phyloP scores from a whole-genome alignment of 2,329 filamentous ascomycete species.

The Albifimbria verrucaria region DNA sequence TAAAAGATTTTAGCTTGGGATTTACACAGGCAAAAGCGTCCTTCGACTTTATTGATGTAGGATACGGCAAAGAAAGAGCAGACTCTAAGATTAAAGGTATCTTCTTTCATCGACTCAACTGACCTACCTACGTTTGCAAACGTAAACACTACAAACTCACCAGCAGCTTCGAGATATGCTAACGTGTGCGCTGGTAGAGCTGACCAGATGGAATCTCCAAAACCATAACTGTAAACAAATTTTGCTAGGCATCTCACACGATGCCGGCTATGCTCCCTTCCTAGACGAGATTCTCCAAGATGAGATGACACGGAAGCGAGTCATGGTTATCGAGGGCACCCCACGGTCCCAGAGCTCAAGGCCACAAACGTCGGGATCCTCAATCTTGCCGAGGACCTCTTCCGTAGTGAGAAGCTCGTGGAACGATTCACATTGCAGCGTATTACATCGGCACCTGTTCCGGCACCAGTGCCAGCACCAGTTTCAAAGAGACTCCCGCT shows the following conservation, averaged over 20 bases:
- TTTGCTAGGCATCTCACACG: slow-evolving; percentile 59
- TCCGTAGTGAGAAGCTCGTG: slow-evolving; percentile 51
- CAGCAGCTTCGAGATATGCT: slow-evolving; percentile 3
- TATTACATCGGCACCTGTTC: slow-evolving; percentile 4
- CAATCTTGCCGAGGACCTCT: slow-evolving; percentile 44
- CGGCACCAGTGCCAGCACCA: neutral
- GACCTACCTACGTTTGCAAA: slow-evolving; percentile 1
- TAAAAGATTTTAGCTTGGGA: slow-evolving; percentile 56
- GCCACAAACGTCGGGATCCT: slow-evolving; percentile 44
- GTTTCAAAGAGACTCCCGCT: neutral
- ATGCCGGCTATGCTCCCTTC: slow-evolving; percentile 58
- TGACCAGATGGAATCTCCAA: slow-evolving; percentile 52
- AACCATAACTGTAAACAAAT: slow-evolving; percentile 62
- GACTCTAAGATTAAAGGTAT: slow-evolving; percentile 60
- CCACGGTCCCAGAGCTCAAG: slow-evolving; percentile 47
- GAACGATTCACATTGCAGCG: slow-evolving; percentile 26
- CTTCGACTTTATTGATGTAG: slow-evolving; percentile 64
- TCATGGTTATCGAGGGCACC: slow-evolving; percentile 54
- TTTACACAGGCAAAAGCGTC: slow-evolving; percentile 57
- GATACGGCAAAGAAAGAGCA: slow-evolving; percentile 54
- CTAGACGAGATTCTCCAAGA: slow-evolving; percentile 52
- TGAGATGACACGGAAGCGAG: slow-evolving; percentile 35
- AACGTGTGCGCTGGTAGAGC: slow-evolving; percentile 33
- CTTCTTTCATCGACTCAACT: neutral
- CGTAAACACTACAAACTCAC: no score